Base-by-base conservation (phyloP, 108 stramenopile species). In the Nitzschia palea region DNA sequence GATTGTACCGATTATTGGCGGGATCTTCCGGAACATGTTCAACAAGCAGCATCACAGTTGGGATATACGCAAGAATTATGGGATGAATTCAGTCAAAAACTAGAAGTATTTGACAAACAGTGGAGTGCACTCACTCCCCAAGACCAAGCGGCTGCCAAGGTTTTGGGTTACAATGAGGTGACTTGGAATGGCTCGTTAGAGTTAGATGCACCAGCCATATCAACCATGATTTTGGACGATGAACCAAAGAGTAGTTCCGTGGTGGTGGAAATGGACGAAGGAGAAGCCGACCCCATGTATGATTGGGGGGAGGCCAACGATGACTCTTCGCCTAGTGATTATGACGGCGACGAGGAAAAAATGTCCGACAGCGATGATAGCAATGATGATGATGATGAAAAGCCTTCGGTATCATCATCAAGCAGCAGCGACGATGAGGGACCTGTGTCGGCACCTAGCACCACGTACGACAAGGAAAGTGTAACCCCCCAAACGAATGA, bases 71-170 rank as follows among this genome's bases (percentile, higher is more conserved):
- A 74, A 43, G 25, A 54, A 2, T 0, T 47, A 9, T 79, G 78
- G 78, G 66, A 79, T 36, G 53, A 55, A 40, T 60, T 60, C 67
- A 68, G 42, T 42, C 44, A 55, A 35, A 40, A 68, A 44, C 42
- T 45, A 1, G 44, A 44, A 12, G 25, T 32, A 4, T 37, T 36
- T 65, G 51, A 65, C 51, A 36, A 31, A 20, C 45, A 25, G 0
- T 83, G 76, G 76, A 32, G 42, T 15, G 44, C 70, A 32, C 67
- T 83, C 23, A 58, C 71, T 2, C 44, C 71, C 10, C 60, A 45
- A 0, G 78, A 83, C 56, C 56, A 68, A 34, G 35, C 34, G 17
- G 65, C 65, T 0, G 65, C 65, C 12, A 15, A 51, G 23, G 54
- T 17, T 8, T 22, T 65, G 1, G 65, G 65, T 36, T 65, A 65